A percentile compares a stretch with the other conserved stretches of the same genome.
phyloP scores from a whole-genome alignment of 1,284 basidiomycete genomes.

The Puccinia hordei region DNA sequence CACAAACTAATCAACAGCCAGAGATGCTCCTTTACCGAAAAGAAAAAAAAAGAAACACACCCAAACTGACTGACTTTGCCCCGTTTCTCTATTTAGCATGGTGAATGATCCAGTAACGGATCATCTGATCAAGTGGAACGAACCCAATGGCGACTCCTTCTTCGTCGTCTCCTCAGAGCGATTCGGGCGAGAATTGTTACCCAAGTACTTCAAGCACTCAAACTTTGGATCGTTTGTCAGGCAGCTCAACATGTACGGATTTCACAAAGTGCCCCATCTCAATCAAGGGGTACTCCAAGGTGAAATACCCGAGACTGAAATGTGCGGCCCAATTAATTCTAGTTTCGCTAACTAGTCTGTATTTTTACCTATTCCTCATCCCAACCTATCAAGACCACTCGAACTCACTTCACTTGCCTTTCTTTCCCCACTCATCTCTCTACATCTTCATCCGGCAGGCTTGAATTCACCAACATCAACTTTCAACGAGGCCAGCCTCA shows the following conservation, averaged over 20 bases:
- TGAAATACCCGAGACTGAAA: constrained; percentile 74
- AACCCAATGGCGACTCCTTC: constrained; percentile 78
- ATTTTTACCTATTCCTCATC: not conserved
- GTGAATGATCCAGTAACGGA: constrained; percentile 81
- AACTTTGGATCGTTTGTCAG: constrained; percentile 93
- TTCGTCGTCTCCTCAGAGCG: constrained; percentile 89
- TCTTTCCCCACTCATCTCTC: not conserved
- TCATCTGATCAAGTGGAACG: constrained; percentile 85
- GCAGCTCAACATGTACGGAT: constrained; percentile 81
- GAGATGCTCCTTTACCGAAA: no score
- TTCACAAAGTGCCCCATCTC: constrained; percentile 68
- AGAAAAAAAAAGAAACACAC: not conserved
- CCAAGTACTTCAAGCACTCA: constrained; percentile 92
- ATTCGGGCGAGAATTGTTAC: constrained; percentile 85
- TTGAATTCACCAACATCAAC: constrained; percentile 80
- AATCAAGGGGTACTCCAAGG: constrained; percentile 82
- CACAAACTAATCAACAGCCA: no score
- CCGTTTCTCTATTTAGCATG: constrained; percentile 67
- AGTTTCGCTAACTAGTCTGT: not conserved
- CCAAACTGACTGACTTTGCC: not conserved
- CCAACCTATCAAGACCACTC: not conserved
- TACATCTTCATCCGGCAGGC: not conserved
- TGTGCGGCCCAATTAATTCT: constrained; percentile 63
- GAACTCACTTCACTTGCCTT: not conserved
- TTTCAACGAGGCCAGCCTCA: constrained; percentile 89